A percentile compares a stretch with the other conserved stretches of the same genome.
Evolutionary conservation across 495 filamentous ascomycete genomes (phyloP).

Genomic region (Sordaria brevicollis): DNA sequence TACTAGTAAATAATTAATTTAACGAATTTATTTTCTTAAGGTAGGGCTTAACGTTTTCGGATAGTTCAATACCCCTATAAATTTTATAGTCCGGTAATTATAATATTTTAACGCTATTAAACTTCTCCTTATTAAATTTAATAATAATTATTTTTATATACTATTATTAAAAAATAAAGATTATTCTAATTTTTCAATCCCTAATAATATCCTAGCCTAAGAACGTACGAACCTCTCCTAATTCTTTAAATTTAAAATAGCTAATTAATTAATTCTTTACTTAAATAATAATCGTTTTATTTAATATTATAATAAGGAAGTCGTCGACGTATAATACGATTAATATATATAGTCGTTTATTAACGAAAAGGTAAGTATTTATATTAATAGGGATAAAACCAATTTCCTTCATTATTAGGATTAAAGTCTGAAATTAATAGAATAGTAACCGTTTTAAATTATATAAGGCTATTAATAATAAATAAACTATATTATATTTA

Average conservation of each 20-base stretch:
- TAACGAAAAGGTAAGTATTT: background rate
- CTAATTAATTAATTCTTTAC: background rate
- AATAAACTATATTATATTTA: background rate
- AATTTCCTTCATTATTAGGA: background rate
- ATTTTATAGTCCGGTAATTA: background rate
- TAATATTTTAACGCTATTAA: background rate
- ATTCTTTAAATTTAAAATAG: background rate
- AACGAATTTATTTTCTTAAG: background rate
- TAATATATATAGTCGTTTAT: background rate
- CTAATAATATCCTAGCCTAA: background rate
- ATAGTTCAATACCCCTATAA: background rate
- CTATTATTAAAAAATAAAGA: background rate
- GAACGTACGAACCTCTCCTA: background rate
- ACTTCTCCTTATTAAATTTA: background rate
- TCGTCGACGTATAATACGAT: background rate
- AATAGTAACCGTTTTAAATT: too few species aligned
- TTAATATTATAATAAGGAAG: background rate
- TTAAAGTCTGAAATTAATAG: background rate
- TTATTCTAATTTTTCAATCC: background rate
- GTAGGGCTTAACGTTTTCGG: background rate
- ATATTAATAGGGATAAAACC: background rate
- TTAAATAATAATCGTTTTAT: background rate
- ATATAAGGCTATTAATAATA: too few species aligned
- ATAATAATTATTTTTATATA: background rate
- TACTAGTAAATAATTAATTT: background rate